Evolutionary conservation across 306 rosid species (phyloP).

Genomic region (Quercus variabilis): DNA sequence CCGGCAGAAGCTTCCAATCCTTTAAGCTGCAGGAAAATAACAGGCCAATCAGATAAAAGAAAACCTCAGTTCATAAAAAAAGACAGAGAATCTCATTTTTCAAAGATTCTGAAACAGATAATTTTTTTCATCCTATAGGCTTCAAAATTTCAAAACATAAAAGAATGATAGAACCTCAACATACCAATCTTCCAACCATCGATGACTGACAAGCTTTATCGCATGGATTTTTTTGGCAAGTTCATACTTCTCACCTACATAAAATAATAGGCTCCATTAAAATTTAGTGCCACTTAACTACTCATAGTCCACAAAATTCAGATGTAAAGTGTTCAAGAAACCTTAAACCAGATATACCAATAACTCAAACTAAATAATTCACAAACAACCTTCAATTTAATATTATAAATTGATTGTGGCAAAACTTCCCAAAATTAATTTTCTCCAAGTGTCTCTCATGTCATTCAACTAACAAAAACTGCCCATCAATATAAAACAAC

Average conservation of each 20-base stretch:
- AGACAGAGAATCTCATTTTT: not conserved
- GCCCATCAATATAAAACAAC: not conserved
- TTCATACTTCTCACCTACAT: slow-evolving; percentile 83
- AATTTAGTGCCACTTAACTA: not conserved
- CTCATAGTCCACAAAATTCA: no score
- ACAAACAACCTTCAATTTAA: not conserved
- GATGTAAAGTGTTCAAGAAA: no score
- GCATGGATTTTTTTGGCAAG: slow-evolving; percentile 68
- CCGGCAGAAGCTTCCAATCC: slow-evolving; percentile 75
- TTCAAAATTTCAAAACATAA: not conserved
- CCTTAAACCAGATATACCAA: not conserved
- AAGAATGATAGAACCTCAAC: slow-evolving; percentile 7
- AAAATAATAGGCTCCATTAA: slow-evolving; percentile 1
- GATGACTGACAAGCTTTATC: slow-evolving; percentile 84
- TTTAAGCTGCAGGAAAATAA: slow-evolving; percentile 60
- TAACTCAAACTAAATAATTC: not conserved
- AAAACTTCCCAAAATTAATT: not conserved
- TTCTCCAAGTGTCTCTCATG: not conserved
- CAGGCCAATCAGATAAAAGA: slow-evolving; percentile 7
- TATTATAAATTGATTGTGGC: not conserved
- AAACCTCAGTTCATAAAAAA: slow-evolving; percentile 16
- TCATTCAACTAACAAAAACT: not conserved
- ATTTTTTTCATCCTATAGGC: not conserved
- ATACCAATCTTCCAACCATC: slow-evolving; percentile 92
- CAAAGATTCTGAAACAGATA: not conserved